Conservation (phyloP, 306 rosid genomes). For the Herpetospermum pedunculosum region DNA sequence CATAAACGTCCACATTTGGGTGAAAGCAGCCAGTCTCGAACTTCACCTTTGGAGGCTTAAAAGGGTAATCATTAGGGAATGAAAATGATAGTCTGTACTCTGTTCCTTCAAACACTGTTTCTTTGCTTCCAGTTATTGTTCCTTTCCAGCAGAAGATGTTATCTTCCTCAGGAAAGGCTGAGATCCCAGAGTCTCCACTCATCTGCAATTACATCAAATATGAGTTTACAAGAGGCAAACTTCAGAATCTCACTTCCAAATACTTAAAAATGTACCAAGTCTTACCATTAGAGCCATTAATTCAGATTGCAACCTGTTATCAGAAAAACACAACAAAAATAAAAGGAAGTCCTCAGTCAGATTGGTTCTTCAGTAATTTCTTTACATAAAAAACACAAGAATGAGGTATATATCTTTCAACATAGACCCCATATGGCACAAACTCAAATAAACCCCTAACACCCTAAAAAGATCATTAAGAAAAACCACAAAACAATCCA, state of each 20-base stretch:
- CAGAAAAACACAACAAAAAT: background rate
- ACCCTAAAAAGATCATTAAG: background rate
- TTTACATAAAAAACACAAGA: background rate
- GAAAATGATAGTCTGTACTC: slow-evolving; percentile 67
- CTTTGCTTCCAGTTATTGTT: slow-evolving; percentile 86
- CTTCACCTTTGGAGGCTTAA: slow-evolving; percentile 88
- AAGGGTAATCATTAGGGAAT: slow-evolving; percentile 88
- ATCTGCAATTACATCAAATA: slow-evolving; percentile 32
- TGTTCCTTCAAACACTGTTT: slow-evolving; percentile 82
- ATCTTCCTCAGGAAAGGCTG: slow-evolving; percentile 94
- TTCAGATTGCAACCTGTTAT: slow-evolving; percentile 82
- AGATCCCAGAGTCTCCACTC: slow-evolving; percentile 86
- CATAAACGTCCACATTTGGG: slow-evolving; percentile 76
- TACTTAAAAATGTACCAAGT: background rate
- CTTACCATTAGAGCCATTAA: slow-evolving; percentile 95
- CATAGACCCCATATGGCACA: background rate
- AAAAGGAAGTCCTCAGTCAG: background rate
- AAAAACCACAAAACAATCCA: background rate
- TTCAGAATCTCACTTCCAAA: background rate
- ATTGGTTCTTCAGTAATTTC: background rate
- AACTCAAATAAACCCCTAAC: background rate
- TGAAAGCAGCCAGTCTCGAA: slow-evolving; percentile 80
- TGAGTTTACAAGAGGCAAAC: background rate
- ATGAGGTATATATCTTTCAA: background rate
- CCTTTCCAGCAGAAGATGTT: slow-evolving; percentile 96